Evolutionary conservation across 495 filamentous ascomycete species (phyloP).

Genomic region (Pseudomonodictys pantanalensis): DNA sequence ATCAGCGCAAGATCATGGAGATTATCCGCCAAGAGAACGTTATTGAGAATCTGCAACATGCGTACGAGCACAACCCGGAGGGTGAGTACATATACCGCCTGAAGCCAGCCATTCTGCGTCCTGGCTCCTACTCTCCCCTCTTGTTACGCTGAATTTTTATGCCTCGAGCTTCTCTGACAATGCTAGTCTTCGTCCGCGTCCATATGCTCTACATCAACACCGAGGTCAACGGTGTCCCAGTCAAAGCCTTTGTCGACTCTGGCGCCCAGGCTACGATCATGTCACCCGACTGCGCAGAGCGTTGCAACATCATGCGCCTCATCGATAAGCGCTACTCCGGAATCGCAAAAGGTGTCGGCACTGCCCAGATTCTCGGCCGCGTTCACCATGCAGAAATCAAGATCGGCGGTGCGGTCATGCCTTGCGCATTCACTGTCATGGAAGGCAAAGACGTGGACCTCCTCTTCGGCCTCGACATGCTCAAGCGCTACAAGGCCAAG

Average conservation of each 20-base stretch:
- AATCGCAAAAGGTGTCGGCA: conserved; percentile 89
- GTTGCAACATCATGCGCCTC: conserved; percentile 95
- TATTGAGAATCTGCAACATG: conserved; percentile 89
- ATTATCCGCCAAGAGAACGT: conserved; percentile 92
- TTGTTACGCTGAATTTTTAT: too few relatives aligned
- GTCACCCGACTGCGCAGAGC: conserved; percentile 86
- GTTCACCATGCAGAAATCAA: conserved; percentile 92
- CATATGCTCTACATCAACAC: conserved; percentile 96
- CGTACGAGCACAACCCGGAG: conserved; percentile 95
- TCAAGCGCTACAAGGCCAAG: conserved; percentile 87
- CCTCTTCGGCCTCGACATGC: conserved; percentile 90
- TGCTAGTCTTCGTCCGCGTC: conserved; percentile 83
- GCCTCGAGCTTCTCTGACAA: too few relatives aligned
- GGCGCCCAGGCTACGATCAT: conserved; percentile 98
- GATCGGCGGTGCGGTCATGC: conserved; percentile 82
- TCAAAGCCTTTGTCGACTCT: conserved; percentile 97
- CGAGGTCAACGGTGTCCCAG: conserved; percentile 84
- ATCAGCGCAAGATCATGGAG: conserved; percentile 91
- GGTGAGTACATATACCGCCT: conserved; percentile 52
- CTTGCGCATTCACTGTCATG: conserved; percentile 99
- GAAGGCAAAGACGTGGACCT: conserved; percentile 98
- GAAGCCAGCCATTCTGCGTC: too few relatives aligned
- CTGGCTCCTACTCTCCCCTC: neutral
- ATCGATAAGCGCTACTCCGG: conserved; percentile 88
- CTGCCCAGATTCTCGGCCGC: conserved; percentile 87